Conservation (phyloP, 148 eudicot species). For the Diospyros kaki region DNA sequence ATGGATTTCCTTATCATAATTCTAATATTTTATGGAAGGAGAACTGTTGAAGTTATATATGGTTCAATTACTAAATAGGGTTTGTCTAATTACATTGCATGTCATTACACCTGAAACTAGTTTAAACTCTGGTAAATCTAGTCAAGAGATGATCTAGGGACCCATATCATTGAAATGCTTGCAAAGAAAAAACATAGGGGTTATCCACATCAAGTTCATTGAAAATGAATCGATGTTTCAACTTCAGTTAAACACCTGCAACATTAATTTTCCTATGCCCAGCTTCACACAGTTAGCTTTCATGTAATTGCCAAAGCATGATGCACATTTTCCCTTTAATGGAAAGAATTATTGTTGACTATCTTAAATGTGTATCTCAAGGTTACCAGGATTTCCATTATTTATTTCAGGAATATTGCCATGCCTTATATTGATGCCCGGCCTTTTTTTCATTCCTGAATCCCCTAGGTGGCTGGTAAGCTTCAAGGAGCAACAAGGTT, state of each 20-base stretch:
- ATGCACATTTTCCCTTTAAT: background rate
- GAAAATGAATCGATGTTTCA: background rate
- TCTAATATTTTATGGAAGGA: background rate
- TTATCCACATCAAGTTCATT: background rate
- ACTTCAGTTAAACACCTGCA: background rate
- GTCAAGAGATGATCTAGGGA: background rate
- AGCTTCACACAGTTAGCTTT: background rate
- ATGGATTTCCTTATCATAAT: too few species aligned
- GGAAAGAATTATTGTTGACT: background rate
- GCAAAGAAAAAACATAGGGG: background rate
- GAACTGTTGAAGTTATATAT: background rate
- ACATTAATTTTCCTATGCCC: background rate
- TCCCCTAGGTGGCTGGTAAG: constrained; percentile 99
- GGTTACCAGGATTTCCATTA: constrained; percentile 4
- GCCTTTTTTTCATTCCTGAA: constrained; percentile 93
- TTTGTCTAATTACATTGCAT: background rate
- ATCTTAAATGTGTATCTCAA: background rate
- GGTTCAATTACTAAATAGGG: background rate
- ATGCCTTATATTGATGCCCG: constrained; percentile 82
- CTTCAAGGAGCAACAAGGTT: background rate
- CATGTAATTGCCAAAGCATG: constrained; percentile 1
- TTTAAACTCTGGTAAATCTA: background rate
- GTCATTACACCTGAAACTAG: background rate
- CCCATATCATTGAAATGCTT: too few species aligned
- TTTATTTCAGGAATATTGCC: constrained; percentile 71